Percentiles rank a stretch among this genome's conserved stretches.
These are phyloP conservation scores for Zostera marina DNA, from an alignment of 116 monocot genomes.

Conservation along the genomic window DNA sequence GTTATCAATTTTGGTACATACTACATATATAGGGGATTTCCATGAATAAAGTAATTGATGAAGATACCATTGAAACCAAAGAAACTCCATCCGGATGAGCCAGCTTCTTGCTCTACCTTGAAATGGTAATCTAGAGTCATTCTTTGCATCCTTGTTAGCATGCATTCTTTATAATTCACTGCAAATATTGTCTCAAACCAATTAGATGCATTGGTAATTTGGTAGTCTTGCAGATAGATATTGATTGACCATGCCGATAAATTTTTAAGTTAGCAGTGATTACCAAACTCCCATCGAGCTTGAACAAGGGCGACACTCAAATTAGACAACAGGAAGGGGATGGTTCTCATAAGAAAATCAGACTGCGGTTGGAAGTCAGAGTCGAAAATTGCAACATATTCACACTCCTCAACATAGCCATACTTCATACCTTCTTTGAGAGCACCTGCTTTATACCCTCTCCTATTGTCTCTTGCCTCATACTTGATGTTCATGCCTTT, in stretches of 20 bases:
- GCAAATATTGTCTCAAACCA: conserved; percentile 21
- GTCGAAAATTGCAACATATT: conserved; percentile 84
- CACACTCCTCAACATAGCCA: conserved; percentile 56
- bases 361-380: conserved; percentile 90
- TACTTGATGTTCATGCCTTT: conserved; percentile 71
- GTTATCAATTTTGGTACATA: no score
- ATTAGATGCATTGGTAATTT: no score
- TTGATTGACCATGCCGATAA: not conserved
- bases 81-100: conserved; percentile 60
- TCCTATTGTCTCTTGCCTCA: conserved; percentile 70
- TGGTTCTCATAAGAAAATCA: conserved; percentile 59
- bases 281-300: conserved; percentile 89
- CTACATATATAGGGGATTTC: no score
- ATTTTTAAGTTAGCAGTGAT: not conserved
- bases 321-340: conserved; percentile 63
- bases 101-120: conserved; percentile 97
- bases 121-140: conserved; percentile 93
- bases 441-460: conserved; percentile 92
- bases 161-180: conserved; percentile 67
- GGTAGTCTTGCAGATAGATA: no score
- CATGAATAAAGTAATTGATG: no score
- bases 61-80: conserved; percentile 85
- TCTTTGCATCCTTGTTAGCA: conserved; percentile 89
- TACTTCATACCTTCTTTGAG: conserved; percentile 65
- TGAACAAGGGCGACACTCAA: conserved; percentile 73